Conservation (phyloP, 352 stramenopile species). For the Phytophthora colocasiae region DNA sequence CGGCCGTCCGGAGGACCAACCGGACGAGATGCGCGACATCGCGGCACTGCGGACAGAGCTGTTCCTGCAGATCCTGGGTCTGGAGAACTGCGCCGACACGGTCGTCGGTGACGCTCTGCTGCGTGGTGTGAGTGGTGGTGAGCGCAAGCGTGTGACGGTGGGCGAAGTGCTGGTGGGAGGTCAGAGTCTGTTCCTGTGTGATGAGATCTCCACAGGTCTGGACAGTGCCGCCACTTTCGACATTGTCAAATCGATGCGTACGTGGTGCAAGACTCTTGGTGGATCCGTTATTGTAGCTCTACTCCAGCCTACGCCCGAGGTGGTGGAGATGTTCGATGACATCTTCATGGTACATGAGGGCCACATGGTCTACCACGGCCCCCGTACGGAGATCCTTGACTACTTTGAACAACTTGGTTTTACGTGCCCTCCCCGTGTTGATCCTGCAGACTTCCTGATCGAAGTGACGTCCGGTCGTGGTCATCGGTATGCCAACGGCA, state of each 20-base stretch:
- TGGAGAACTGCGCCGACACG: constrained; percentile 92
- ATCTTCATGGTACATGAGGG: constrained; percentile 95
- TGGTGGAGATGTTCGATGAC: constrained; percentile 96
- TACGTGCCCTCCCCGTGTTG: constrained; percentile 65
- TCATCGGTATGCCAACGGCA: constrained; percentile 52
- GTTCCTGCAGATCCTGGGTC: constrained; percentile 85
- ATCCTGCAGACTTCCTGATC: constrained; percentile 76
- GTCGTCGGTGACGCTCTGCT: constrained; percentile 91
- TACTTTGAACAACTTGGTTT: constrained; percentile 91
- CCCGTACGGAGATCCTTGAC: constrained; percentile 62
- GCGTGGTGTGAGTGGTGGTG: constrained; percentile 92
- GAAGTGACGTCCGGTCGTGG: constrained; percentile 73
- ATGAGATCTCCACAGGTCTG: constrained; percentile 75
- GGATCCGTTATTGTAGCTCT: constrained; percentile 49
- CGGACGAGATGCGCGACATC: constrained; percentile 79
- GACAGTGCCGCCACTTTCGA: constrained; percentile 63
- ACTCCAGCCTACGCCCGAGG: constrained; percentile 82
- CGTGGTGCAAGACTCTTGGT: constrained; percentile 46
- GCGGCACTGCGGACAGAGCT: constrained; percentile 74
- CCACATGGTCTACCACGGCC: constrained; percentile 94
- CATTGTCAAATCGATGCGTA: constrained; percentile 61
- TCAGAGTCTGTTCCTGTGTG: constrained; percentile 78
- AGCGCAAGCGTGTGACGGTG: constrained; percentile 87
- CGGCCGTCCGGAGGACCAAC: constrained; percentile 52
- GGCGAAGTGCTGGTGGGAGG: constrained; percentile 58